Evolutionary conservation across 768 basidiomycete genomes (phyloP).

Genomic region (Kwoniella bestiolae): DNA sequence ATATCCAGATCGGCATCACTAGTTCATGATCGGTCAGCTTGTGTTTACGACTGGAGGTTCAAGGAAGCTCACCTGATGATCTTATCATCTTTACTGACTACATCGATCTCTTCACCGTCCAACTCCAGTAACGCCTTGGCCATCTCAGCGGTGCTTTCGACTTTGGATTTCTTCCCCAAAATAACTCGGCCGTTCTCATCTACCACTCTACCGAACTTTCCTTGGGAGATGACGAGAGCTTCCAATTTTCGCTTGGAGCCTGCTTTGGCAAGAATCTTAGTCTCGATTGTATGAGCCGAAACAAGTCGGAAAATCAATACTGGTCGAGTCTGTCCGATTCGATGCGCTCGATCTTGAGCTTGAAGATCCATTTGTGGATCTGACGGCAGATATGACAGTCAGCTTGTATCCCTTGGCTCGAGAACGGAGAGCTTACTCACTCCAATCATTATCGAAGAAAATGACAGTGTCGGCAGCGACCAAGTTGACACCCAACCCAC

Average conservation of each 20-base stretch:
- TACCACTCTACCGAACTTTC: constrained; percentile 80
- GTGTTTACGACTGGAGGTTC: neutral
- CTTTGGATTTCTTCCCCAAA: constrained; percentile 58
- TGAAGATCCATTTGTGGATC: constrained; percentile 92
- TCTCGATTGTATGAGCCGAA: constrained; percentile 79
- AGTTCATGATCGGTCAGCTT: constrained; percentile 3
- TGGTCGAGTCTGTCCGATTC: constrained; percentile 90
- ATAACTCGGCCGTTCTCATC: constrained; percentile 60
- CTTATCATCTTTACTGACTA: constrained; percentile 73
- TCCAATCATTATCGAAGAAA: constrained; percentile 90
- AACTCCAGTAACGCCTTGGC: constrained; percentile 73
- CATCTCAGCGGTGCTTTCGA: constrained; percentile 72
- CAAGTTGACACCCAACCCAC: constrained; percentile 92
- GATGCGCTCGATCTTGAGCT: constrained; percentile 92
- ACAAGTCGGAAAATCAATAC: constrained; percentile 88
- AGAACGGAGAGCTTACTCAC: constrained; percentile 57
- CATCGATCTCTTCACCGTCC: constrained; percentile 86
- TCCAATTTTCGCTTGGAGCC: constrained; percentile 74
- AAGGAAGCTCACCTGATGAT: constrained; percentile 62
- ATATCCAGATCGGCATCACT: constrained; percentile 79
- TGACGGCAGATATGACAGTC: constrained; percentile 5
- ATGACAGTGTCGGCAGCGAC: constrained; percentile 70
- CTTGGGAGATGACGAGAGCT: constrained; percentile 91
- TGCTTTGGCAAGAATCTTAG: constrained; percentile 82
- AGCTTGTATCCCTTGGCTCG: constrained; percentile 24